These are phyloP conservation scores for Puccinia hordei DNA, from an alignment of 1,284 basidiomycete species.

Conservation along the genomic window DNA sequence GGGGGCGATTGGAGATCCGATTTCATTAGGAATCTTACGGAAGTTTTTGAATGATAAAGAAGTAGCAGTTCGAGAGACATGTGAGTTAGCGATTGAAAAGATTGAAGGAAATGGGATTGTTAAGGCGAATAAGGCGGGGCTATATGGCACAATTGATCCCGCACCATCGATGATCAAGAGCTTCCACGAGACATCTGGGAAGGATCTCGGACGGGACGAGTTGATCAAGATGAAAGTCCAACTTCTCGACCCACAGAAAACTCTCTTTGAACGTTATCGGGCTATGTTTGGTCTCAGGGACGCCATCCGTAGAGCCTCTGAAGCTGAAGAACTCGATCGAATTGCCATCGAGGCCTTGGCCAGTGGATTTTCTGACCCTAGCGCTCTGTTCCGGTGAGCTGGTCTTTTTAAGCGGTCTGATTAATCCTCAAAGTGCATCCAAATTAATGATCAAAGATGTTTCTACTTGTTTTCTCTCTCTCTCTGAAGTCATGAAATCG, in stretches of 20 bases:
- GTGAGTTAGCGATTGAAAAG: constrained; percentile 93
- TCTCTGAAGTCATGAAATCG: constrained; percentile 80
- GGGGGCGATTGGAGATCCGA: constrained; percentile 79
- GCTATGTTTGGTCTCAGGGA: constrained; percentile 98
- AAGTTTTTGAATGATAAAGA: constrained; percentile 75
- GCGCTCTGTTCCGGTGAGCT: constrained; percentile 81
- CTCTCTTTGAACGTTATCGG: constrained; percentile 90
- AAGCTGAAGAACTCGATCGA: constrained; percentile 60
- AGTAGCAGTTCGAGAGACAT: constrained; percentile 88
- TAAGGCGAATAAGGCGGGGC: constrained; percentile 53
- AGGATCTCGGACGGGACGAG: constrained; percentile 62
- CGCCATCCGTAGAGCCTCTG: constrained; percentile 62
- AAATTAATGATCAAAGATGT: not conserved
- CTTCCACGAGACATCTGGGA: constrained; percentile 49
- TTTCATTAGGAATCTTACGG: constrained; percentile 72
- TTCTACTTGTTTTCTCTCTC: not conserved
- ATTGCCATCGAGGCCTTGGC: constrained; percentile 85
- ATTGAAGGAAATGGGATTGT: constrained; percentile 67
- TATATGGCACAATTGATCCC: constrained; percentile 87
- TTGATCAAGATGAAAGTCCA: constrained; percentile 67
- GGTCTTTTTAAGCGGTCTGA: not conserved
- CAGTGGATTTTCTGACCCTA: constrained; percentile 80
- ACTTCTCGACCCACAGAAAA: constrained; percentile 70
- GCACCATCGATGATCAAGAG: constrained; percentile 70
- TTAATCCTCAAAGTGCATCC: not conserved